Percentiles rank a stretch among this genome's conserved stretches.
Evolutionary conservation across 257 asterid species (phyloP).

Genomic region (Primulina huaijiensis): DNA sequence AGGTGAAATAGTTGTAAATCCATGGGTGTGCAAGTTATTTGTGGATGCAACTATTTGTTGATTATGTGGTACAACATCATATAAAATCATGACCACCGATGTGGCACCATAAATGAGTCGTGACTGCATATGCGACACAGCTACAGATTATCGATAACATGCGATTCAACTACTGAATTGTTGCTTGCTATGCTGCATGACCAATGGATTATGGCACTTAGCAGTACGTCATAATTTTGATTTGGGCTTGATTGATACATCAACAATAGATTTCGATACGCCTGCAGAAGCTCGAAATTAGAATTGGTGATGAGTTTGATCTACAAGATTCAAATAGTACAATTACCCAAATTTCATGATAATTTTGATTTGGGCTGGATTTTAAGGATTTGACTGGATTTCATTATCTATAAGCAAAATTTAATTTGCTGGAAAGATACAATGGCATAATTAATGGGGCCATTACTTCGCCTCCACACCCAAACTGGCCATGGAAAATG

Average conservation of each 20-base stretch:
- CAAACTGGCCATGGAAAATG: conserved; percentile 66
- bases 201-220: neutral
- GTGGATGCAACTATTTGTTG: no score
- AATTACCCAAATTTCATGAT: no score
- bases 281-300: neutral
- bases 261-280: neutral
- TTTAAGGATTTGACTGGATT: no score
- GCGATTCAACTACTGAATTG: neutral
- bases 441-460: conserved; percentile 44
- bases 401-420: no score
- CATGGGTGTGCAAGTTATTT: neutral
- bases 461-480: conserved; percentile 41
- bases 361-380: no score
- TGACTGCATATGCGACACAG: neutral
- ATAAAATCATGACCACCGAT: no score
- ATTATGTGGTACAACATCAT: no score
- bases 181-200: neutral
- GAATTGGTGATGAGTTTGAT: neutral
- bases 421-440: conserved; percentile 49
- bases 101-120: neutral
- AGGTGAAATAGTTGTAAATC: neutral
- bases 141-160: neutral
- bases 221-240: neutral
- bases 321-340: neutral
- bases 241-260: neutral